Conservation (phyloP, 352 stramenopile species). For the Thalassiosira mediterranea region DNA sequence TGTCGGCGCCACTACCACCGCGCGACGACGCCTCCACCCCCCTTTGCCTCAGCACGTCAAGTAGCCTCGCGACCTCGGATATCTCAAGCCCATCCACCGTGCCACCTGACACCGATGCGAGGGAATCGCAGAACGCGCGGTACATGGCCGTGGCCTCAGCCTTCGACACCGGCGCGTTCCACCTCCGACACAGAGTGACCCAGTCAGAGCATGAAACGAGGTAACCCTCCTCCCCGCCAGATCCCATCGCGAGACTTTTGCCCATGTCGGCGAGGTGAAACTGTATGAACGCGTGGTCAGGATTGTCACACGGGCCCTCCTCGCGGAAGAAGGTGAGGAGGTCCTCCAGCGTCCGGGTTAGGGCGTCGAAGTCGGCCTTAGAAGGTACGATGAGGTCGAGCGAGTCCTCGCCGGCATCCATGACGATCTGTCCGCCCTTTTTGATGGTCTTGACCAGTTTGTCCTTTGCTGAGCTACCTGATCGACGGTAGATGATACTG, state of each 20-base stretch:
- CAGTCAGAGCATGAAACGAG: slow-evolving; percentile 50
- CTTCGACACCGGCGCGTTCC: slow-evolving; percentile 37
- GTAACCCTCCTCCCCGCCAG: slow-evolving; percentile 1
- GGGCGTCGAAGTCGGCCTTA: slow-evolving; percentile 49
- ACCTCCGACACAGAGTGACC: slow-evolving; percentile 48
- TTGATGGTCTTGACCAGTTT: slow-evolving; percentile 32
- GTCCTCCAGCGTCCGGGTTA: slow-evolving; percentile 58
- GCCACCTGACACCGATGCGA: too few relatives aligned
- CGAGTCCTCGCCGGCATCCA: slow-evolving; percentile 47
- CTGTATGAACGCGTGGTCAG: slow-evolving; percentile 54
- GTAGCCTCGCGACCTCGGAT: slow-evolving; percentile 26
- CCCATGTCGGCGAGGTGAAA: slow-evolving; percentile 71
- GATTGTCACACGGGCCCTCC: slow-evolving; percentile 37
- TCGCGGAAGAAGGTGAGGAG: slow-evolving; percentile 53
- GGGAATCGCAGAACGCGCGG: slow-evolving; percentile 16
- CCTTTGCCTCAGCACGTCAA: slow-evolving; percentile 42
- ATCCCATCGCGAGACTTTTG: slow-evolving; percentile 33
- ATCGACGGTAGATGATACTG: slow-evolving; percentile 56
- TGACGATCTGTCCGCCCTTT: slow-evolving; percentile 23
- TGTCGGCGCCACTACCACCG: neutral
- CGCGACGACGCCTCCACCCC: too few relatives aligned
- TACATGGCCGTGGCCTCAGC: slow-evolving; percentile 29
- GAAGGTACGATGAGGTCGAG: slow-evolving; percentile 73
- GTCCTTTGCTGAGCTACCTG: slow-evolving; percentile 28
- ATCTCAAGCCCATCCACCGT: slow-evolving; percentile 31